Evolutionary conservation across 495 filamentous ascomycete species (phyloP).

Genomic region (Cercophora sp.): DNA sequence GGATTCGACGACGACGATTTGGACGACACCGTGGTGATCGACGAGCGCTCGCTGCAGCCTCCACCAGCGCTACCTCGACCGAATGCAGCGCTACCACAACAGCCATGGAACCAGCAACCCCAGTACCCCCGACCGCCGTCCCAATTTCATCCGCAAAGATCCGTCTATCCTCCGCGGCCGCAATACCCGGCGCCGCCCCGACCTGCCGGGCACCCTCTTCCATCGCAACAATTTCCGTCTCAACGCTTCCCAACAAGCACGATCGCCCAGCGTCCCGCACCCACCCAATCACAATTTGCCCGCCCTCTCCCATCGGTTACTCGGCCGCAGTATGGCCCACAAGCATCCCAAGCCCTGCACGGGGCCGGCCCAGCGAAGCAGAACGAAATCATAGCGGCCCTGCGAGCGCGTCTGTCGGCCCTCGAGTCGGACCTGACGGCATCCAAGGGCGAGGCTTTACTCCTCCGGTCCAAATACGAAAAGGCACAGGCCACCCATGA

Average conservation of each 20-base stretch:
- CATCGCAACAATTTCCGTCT: conserved; percentile 18
- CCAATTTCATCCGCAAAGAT: background rate
- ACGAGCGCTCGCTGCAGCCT: conserved; percentile 19
- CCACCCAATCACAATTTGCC: conserved; percentile 24
- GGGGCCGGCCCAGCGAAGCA: conserved; percentile 7
- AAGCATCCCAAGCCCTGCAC: conserved; percentile 14
- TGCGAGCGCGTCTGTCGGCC: conserved; percentile 32
- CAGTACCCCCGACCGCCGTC: background rate
- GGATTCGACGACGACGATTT: conserved; percentile 32
- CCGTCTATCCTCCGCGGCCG: conserved; percentile 7
- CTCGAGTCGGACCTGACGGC: conserved; percentile 41
- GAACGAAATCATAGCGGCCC: conserved; percentile 23
- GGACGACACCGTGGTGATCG: conserved; percentile 29
- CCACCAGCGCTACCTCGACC: background rate
- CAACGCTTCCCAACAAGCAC: conserved; percentile 23
- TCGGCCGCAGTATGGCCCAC: conserved; percentile 14
- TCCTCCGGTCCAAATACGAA: conserved; percentile 51
- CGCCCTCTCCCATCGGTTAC: conserved; percentile 14
- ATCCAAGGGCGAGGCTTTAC: conserved; percentile 47
- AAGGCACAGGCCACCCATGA: conserved; percentile 36
- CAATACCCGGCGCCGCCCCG: conserved; percentile 9
- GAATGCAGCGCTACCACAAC: conserved; percentile 6
- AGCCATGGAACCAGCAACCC: conserved; percentile 24
- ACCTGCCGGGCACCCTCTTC: conserved; percentile 10
- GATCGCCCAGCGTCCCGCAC: conserved; percentile 11